Evolutionary conservation across 2,329 filamentous ascomycete genomes (phyloP), one percentile per base, ranked within the genome.

Genomic region (Kalmusia sp.): DNA sequence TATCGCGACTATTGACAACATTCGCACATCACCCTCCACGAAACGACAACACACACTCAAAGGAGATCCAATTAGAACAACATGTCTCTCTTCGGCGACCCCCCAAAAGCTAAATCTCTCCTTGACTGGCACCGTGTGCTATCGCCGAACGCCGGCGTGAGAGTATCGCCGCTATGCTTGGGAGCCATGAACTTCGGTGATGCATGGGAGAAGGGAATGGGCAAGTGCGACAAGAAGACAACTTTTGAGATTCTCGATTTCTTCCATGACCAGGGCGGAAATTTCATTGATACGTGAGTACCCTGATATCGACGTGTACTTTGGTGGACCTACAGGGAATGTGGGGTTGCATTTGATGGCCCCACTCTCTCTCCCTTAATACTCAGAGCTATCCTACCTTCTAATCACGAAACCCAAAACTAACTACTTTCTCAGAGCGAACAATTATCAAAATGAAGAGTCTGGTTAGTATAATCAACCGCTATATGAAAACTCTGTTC

Each of bases 151-250:
- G 82, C 81, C 0, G 79, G 77, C 15, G 74, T 84, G 12, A 77
- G 79, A 40, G 82, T 84, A 14, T 81, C 77, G 21, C 82, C 82
- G 28, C 67, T 84, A 64, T 84, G 81, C 49, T 72, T 84, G 1
- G 82, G 81, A 19, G 76, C 77, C 0, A 84, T 84, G 81, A 84
- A 80, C 63, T 82, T 84, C 59, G 82, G 81, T 14, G 74, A 80
- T 30, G 76, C 77, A 4, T 83, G 80, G 81, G 58, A 67, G 41
- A 58, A 59, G 1, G 39, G 58, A 30, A 69, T 78, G 67, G 79
- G 78, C 7, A 73, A 78, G 51, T 78, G 76, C 49, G 72, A 68
- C 51, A 80, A 80, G 57, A 71, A 80, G 28, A 74, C 71, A 0
- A 64, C 75, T 0, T 82, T 81, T 54, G 73, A 69, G 24, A 75